phyloP scores from a whole-genome alignment of 2,329 filamentous ascomycete genomes.

The Colletotrichum orbiculare region DNA sequence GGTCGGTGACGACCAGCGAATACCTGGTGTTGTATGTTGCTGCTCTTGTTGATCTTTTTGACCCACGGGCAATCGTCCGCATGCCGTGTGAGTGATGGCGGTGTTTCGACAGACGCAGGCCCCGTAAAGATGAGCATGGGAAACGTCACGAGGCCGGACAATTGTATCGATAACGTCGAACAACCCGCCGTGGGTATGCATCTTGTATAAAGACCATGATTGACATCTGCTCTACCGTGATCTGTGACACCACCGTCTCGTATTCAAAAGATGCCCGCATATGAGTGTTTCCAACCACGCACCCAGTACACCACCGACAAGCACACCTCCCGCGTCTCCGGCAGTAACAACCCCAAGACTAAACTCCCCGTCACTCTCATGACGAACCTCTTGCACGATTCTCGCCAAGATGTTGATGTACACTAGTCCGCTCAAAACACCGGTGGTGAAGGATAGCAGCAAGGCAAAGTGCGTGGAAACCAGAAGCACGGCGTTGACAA shows the following conservation, averaged over 20 bases:
- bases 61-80: no score
- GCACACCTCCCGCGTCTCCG: slow-evolving; percentile 44
- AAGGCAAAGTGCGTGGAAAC: slow-evolving; percentile 41
- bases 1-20: no score
- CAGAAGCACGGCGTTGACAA: slow-evolving; percentile 41
- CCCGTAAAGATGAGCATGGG: no score
- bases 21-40: no score
- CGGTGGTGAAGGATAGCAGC: slow-evolving; percentile 42
- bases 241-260: slow-evolving; percentile 22
- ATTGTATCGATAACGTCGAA: no score
- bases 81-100: no score
- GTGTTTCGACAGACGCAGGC: no score
- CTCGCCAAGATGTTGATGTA: slow-evolving; percentile 42
- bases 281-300: slow-evolving; percentile 39
- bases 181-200: no score
- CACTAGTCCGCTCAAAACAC: slow-evolving; percentile 43
- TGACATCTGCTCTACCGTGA: background rate
- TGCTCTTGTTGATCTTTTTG: no score
- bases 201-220: no score
- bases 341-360: slow-evolving; percentile 42
- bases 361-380: slow-evolving; percentile 41
- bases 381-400: slow-evolving; percentile 38
- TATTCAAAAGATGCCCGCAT: slow-evolving; percentile 16
- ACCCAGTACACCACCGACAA: slow-evolving; percentile 43
- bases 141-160: no score